phyloP scores from a whole-genome alignment of 192 early-diverging fungal species.

The Chytriomyces sp. region DNA sequence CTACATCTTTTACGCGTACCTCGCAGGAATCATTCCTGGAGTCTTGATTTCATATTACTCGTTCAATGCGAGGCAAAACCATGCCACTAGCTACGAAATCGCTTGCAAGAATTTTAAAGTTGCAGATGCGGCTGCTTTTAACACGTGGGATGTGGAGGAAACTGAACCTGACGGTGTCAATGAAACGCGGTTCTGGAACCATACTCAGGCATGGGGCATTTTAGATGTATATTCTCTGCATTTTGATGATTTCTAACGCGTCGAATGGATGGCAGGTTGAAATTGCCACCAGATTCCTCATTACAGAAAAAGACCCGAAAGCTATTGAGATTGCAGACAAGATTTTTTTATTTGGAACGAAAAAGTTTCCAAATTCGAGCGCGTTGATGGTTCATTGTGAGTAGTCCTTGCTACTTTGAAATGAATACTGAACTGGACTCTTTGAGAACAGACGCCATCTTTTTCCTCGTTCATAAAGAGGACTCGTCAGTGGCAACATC shows the following conservation, averaged over 20 bases:
- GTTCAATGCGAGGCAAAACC: constrained; percentile 23
- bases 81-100: constrained; percentile 32
- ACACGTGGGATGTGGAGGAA: constrained; percentile 36
- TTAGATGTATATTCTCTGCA: background rate
- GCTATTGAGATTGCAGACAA: constrained; percentile 34
- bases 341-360: constrained; percentile 36
- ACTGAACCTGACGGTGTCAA: constrained; percentile 13
- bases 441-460: constrained; percentile 27
- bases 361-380: constrained; percentile 38
- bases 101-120: constrained; percentile 35
- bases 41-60: constrained; percentile 1
- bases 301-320: constrained; percentile 11
- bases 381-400: constrained; percentile 37
- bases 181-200: constrained; percentile 37
- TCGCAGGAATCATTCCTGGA: constrained; percentile 19
- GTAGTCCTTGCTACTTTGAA: background rate
- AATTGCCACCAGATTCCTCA: constrained; percentile 38
- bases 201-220: constrained; percentile 12
- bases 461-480: constrained; percentile 37
- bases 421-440: background rate
- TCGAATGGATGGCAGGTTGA: constrained; percentile 26
- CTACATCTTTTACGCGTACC: constrained; percentile 27
- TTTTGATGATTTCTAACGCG: background rate
- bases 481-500: constrained; percentile 35
- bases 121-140: constrained; percentile 9